Percentiles rank a stretch among this genome's conserved stretches.
Conservation (phyloP, 163 green algal genomes). For the Chlamydomonas reinhardtii region DNA sequence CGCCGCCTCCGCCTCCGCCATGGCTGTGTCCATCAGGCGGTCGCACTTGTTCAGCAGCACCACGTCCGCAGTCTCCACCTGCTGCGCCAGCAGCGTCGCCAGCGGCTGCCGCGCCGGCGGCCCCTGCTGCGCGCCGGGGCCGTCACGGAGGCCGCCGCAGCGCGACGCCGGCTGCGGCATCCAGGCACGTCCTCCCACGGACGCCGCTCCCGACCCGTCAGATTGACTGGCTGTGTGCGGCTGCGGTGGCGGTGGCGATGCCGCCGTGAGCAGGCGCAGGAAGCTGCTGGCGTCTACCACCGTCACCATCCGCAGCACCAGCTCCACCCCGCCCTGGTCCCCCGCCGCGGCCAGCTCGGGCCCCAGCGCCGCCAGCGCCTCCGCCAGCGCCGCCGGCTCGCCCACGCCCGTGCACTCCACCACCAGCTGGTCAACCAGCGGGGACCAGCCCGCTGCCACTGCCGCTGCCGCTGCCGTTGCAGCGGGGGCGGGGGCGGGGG, state of each 20-base stretch:
- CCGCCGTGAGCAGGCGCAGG: constrained; percentile 46
- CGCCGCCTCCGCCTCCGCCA: too few species aligned
- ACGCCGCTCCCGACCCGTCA: too few species aligned
- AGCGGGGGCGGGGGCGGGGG: too few species aligned
- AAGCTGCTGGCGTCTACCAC: constrained; percentile 78
- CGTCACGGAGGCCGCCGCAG: too few species aligned
- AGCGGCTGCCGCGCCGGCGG: constrained; percentile 12
- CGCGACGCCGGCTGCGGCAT: too few species aligned
- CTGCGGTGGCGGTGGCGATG: too few species aligned
- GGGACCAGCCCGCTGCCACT: neutral
- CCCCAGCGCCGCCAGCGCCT: constrained; percentile 23
- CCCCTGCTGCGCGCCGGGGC: neutral
- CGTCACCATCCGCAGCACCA: constrained; percentile 79
- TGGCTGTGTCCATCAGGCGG: constrained; percentile 31
- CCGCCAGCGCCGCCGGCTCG: constrained; percentile 71
- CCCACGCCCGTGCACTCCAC: constrained; percentile 85
- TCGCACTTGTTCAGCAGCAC: constrained; percentile 64
- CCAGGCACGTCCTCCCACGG: too few species aligned
- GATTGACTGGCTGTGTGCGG: too few species aligned
- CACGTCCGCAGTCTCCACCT: constrained; percentile 59
- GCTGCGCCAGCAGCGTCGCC: constrained; percentile 16
- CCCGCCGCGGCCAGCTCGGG: neutral
- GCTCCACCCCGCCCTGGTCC: constrained; percentile 63
- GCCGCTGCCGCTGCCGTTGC: neutral
- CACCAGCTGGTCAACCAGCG: constrained; percentile 79